These are phyloP conservation scores for Penicillium cataractarum DNA, from an alignment of 495 filamentous ascomycete species.

Conservation along the genomic window DNA sequence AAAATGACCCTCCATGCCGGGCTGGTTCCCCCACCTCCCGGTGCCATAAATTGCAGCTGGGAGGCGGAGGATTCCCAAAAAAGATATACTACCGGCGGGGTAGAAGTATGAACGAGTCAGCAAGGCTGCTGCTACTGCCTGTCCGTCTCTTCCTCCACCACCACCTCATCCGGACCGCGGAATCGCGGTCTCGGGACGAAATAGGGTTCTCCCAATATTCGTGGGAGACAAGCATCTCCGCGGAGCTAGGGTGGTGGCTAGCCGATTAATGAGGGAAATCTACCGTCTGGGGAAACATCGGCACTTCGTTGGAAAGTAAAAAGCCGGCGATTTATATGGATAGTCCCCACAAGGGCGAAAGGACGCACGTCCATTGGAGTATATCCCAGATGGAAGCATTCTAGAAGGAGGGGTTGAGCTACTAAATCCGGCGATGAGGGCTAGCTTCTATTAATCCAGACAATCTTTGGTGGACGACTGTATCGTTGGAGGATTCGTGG, in stretches of 20 bases:
- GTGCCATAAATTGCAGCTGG: neutral
- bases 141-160: no score
- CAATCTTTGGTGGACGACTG: neutral
- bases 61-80: neutral
- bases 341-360: neutral
- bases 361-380: neutral
- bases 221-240: neutral
- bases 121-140: neutral
- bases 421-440: neutral
- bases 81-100: neutral
- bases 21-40: neutral
- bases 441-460: no score
- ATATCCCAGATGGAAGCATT: neutral
- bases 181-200: neutral
- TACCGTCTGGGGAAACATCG: neutral
- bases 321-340: neutral
- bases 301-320: neutral
- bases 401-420: neutral
- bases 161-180: neutral
- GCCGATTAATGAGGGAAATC: neutral
- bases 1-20: neutral
- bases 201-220: neutral
- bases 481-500: neutral
- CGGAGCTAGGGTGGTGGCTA: neutral
- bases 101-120: neutral